Conservation (phyloP, 305 asterid genomes). For the Plantago coronopus region DNA sequence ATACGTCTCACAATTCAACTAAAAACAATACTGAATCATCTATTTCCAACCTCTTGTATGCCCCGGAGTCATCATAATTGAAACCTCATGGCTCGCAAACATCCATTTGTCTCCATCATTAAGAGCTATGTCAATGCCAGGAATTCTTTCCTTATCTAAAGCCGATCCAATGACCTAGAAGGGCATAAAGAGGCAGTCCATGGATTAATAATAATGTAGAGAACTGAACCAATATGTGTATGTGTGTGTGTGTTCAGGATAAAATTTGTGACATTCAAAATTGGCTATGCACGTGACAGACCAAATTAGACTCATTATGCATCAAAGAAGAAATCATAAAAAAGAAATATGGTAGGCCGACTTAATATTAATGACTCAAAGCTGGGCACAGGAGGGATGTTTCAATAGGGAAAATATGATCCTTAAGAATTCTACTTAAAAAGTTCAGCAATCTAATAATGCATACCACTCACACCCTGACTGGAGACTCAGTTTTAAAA, state of each 20-base stretch:
- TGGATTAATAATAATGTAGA: conserved; percentile 18
- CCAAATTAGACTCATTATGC: no score
- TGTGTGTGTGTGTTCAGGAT: background rate
- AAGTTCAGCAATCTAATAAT: no score
- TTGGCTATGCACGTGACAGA: no score
- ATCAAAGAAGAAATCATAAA: conserved; percentile 1
- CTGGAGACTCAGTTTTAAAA: no score
- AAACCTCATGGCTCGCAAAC: conserved; percentile 97
- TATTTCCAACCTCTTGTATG: conserved; percentile 74
- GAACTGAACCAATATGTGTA: conserved; percentile 6
- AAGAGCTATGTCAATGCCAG: conserved; percentile 87
- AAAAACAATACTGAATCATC: conserved; percentile 4
- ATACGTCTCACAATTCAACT: conserved; percentile 13
- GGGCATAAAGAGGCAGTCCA: conserved; percentile 6
- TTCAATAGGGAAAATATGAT: no score
- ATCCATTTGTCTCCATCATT: conserved; percentile 94
- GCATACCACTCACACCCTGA: no score
- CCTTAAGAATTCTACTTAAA: no score
- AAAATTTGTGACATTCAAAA: no score
- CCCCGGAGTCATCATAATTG: conserved; percentile 84
- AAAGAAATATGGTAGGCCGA: background rate
- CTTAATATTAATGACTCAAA: no score
- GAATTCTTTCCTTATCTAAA: conserved; percentile 78
- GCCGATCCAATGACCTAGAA: conserved; percentile 82
- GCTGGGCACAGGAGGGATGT: no score